Evolutionary conservation across 345 rosid species (phyloP), one percentile per base, ranked within the genome.

Genomic region (Aurinia saxatilis): DNA sequence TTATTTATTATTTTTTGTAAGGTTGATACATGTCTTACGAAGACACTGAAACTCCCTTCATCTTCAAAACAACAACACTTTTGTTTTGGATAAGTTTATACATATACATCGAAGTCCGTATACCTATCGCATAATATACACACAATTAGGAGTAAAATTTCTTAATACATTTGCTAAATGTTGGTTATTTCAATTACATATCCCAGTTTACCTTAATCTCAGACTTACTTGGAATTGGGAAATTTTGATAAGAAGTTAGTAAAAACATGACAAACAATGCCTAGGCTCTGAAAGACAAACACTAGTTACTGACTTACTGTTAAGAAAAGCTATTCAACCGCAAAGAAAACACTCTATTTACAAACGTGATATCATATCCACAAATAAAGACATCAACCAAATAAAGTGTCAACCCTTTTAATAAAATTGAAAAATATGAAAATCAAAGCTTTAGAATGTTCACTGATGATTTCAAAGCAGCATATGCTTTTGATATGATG

Each of bases 361-460:
- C 67, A 68, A 42, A 27, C 48, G 9, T 23, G 29, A 23, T 57
- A 7, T 6, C 16, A 45, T 57, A 23, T 55, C 73, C 79, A 56
- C 59, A 31, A 48, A 50, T 35, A 62, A 57, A 54, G 36, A 58
- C 44, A 65, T 65, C 55, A 63, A 60, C 81, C 66, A 52, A 60
- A 57, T 14, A 42, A 51, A 10, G 16, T 23, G 38, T 50, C 54
- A 44, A 37, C n/a, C 46, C 19, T 5, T 8, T 8, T 1, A 34
- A 8, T 8, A 8, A 21, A n/a, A 35, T 27, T 0, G n/a, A 29
- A 27, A 27, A 45, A 15, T 50, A 57, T 38, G 44, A 49, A 67
- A 67, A 39, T 53, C 25, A 37, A 12, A 35, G 16, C 16, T 29
- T 52, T 11, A 35, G 61, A 45, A 54, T 48, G 16, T 48, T 38